phyloP scores from a whole-genome alignment of 2,329 filamentous ascomycete species.

The Arthrobotrys sphaeroides region DNA sequence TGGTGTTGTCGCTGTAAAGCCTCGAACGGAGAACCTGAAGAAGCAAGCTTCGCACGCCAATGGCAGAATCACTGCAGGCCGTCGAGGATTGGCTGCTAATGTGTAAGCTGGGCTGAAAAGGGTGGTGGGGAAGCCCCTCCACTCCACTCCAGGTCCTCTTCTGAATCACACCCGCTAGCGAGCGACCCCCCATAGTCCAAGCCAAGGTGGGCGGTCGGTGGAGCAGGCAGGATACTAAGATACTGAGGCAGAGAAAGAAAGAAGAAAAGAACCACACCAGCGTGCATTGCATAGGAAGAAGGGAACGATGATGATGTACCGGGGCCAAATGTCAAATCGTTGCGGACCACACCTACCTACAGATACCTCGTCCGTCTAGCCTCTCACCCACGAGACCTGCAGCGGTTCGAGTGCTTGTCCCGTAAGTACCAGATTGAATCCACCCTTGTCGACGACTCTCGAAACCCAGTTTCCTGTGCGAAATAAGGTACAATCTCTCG shows the following conservation, averaged over 20 bases:
- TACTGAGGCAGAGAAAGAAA: slow-evolving; percentile 7
- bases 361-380: slow-evolving; percentile 16
- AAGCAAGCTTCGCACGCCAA: slow-evolving; percentile 39
- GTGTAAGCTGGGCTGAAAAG: slow-evolving; percentile 25
- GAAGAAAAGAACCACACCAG: slow-evolving; percentile 14
- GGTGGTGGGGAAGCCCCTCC: slow-evolving; percentile 50
- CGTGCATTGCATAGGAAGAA: slow-evolving; percentile 38
- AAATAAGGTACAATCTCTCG: slow-evolving; percentile 47
- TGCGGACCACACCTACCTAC: slow-evolving; percentile 53
- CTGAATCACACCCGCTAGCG: slow-evolving; percentile 40
- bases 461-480: slow-evolving; percentile 45
- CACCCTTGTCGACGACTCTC: slow-evolving; percentile 32
- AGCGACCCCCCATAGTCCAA: slow-evolving; percentile 20
- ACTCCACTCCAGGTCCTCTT: slow-evolving; percentile 15
- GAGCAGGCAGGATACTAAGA: slow-evolving; percentile 1
- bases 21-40: background rate
- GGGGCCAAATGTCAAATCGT: slow-evolving; percentile 42
- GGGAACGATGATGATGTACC: slow-evolving; percentile 11
- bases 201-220: slow-evolving; percentile 15
- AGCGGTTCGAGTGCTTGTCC: slow-evolving; percentile 9
- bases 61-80: slow-evolving; percentile 15
- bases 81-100: background rate
- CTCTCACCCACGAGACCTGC: slow-evolving; percentile 48
- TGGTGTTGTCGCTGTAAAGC: slow-evolving; percentile 41
- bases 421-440: background rate